These are phyloP conservation scores for Populus davidiana DNA, from an alignment of 345 rosid genomes.

Conservation along the genomic window DNA sequence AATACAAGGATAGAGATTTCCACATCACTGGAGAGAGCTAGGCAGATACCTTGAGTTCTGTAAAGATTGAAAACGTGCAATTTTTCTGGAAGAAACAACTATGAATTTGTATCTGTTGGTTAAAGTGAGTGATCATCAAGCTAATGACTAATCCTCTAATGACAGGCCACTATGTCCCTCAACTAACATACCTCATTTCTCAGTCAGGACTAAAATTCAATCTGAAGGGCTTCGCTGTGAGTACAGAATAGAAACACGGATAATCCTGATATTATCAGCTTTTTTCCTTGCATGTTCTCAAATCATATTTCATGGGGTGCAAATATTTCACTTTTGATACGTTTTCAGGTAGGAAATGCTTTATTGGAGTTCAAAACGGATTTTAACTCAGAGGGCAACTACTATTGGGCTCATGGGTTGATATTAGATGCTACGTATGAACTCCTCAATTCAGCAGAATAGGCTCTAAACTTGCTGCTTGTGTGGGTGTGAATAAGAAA, in stretches of 20 bases:
- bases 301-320: neutral
- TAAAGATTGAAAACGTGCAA: neutral
- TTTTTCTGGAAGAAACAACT: neutral
- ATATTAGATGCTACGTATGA: constrained; percentile 16
- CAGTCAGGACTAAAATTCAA: constrained; percentile 17
- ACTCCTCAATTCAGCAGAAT: neutral
- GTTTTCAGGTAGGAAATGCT: constrained; percentile 26
- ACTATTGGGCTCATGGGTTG: constrained; percentile 21
- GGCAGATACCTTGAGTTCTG: neutral
- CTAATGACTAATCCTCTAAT: neutral
- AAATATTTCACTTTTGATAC: neutral
- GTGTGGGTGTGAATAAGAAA: neutral
- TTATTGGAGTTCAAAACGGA: constrained; percentile 18
- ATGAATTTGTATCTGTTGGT: neutral
- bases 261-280: neutral
- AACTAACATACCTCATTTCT: constrained; percentile 19
- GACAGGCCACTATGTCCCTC: constrained; percentile 28
- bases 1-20: constrained; percentile 18
- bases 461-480: neutral
- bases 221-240: constrained; percentile 28
- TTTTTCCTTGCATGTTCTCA: neutral
- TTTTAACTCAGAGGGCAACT: constrained; percentile 5
- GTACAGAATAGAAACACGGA: neutral
- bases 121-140: neutral
- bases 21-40: constrained; percentile 20